These are phyloP conservation scores for Oleoguttula mirabilis DNA, from an alignment of 495 filamentous ascomycete genomes.

Conservation along the genomic window DNA sequence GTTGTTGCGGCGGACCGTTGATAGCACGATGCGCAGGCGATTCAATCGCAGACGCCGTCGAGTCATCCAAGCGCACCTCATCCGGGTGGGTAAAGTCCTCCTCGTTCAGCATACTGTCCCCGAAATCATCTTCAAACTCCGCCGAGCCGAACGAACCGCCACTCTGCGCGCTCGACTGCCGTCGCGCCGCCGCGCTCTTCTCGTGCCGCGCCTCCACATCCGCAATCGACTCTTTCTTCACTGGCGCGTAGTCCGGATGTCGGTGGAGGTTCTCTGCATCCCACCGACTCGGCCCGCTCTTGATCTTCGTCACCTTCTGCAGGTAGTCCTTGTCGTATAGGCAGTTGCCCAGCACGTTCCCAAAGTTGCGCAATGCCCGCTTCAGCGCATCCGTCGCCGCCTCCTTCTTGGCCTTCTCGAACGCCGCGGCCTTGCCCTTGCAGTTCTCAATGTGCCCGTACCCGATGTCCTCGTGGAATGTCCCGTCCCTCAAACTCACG, in stretches of 20 bases:
- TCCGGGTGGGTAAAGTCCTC: conserved; percentile 24
- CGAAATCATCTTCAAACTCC: conserved; percentile 53
- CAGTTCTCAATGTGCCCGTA: conserved; percentile 93
- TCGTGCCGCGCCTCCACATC: conserved; percentile 18
- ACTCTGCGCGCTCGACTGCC: conserved; percentile 19
- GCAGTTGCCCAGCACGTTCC: conserved; percentile 93
- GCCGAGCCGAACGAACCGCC: conserved; percentile 12
- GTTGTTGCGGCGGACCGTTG: conserved; percentile 5
- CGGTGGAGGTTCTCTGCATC: conserved; percentile 65
- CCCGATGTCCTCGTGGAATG: conserved; percentile 92
- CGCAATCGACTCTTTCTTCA: conserved; percentile 43
- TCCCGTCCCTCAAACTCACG: conserved; percentile 80
- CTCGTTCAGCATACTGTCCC: conserved; percentile 42
- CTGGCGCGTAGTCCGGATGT: conserved; percentile 58
- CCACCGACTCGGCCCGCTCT: conserved; percentile 55
- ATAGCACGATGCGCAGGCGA: conserved; percentile 7
- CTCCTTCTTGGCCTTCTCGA: conserved; percentile 97
- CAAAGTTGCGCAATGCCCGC: conserved; percentile 78
- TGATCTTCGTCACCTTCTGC: conserved; percentile 69
- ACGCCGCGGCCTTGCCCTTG: conserved; percentile 85
- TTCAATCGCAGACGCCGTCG: conserved; percentile 13
- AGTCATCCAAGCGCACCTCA: conserved; percentile 15
- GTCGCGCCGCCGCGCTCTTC: conserved; percentile 21
- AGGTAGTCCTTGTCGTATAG: conserved; percentile 95
- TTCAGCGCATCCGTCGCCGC: conserved; percentile 91